Conservation (phyloP, 2,329 filamentous ascomycete genomes). For the Sarocladium brachiariae region DNA sequence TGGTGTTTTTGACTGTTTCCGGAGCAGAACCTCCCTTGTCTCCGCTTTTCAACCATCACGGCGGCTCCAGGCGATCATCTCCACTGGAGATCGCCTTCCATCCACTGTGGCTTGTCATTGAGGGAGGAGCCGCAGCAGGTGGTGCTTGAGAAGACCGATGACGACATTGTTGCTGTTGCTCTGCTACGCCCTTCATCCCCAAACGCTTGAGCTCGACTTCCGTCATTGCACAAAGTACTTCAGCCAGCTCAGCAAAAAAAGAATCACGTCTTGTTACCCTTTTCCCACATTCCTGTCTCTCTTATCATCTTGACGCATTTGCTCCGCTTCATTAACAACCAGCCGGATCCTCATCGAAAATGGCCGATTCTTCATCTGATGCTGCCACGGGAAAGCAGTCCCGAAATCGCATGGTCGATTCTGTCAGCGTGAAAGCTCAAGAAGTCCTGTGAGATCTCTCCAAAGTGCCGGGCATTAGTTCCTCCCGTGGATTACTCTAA, state of each 20-base stretch:
- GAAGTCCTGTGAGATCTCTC: constrained; percentile 37
- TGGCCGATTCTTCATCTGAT: constrained; percentile 20
- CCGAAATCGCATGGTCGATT: constrained; percentile 27
- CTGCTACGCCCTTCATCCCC: no score
- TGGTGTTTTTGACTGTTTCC: neutral
- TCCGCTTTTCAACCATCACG: neutral
- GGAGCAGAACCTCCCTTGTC: neutral
- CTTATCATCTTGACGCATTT: no score
- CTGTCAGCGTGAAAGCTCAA: constrained; percentile 39
- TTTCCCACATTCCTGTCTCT: no score
- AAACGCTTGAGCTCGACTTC: no score
- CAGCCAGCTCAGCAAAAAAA: no score
- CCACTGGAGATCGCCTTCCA: constrained; percentile 2
- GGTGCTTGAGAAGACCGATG: neutral
- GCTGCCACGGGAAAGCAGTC: constrained; percentile 17
- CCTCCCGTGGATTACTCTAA: neutral
- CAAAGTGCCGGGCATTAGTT: no score
- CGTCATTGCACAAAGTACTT: no score
- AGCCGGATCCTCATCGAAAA: constrained; percentile 13
- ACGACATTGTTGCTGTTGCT: constrained; percentile 1
- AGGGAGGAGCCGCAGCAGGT: neutral
- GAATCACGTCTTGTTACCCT: no score
- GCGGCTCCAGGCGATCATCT: neutral
- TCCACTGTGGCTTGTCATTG: neutral
- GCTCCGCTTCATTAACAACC: no score